Conservation (phyloP, 1,284 basidiomycete genomes). For the Pseudozyma flocculosa region DNA sequence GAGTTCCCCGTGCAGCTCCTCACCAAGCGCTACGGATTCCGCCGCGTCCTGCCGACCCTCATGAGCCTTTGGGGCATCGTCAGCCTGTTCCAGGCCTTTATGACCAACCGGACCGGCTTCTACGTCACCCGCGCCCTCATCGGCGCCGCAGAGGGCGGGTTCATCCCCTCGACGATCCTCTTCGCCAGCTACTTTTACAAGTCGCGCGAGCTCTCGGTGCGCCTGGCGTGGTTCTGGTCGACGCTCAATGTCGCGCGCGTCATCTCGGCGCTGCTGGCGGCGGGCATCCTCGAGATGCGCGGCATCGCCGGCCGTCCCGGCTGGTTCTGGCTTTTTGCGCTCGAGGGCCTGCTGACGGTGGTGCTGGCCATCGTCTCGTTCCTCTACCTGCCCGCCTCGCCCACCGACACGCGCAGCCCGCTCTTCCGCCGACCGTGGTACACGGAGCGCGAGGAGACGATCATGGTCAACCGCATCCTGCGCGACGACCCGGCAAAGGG, state of each 20-base stretch:
- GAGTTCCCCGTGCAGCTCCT: constrained; percentile 44
- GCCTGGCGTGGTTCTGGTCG: constrained; percentile 66
- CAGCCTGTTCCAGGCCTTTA: constrained; percentile 14
- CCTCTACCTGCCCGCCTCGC: constrained; percentile 23
- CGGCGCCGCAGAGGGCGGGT: constrained; percentile 64
- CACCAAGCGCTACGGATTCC: constrained; percentile 42
- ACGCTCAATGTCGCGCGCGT: constrained; percentile 26
- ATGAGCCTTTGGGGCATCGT: constrained; percentile 35
- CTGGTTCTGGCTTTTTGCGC: constrained; percentile 34
- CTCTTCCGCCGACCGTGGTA: constrained; percentile 66
- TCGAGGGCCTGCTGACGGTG: constrained; percentile 26
- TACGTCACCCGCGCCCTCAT: constrained; percentile 22
- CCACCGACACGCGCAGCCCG: constrained; percentile 21
- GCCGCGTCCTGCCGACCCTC: too few relatives aligned
- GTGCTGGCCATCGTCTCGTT: constrained; percentile 19
- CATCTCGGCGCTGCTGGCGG: constrained; percentile 28
- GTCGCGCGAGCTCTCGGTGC: constrained; percentile 63
- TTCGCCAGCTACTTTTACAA: constrained; percentile 60
- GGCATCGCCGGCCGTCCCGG: constrained; percentile 29
- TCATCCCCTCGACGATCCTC: constrained; percentile 56
- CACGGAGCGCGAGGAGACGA: constrained; percentile 62
- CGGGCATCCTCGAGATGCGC: constrained; percentile 28
- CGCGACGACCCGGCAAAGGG: constrained; percentile 71
- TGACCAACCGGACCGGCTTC: constrained; percentile 25
- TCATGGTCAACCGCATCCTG: constrained; percentile 67